A percentile compares a stretch with the other conserved stretches of the same genome.
Conservation (phyloP, 164 flowering plant species). For the Santalum album region DNA sequence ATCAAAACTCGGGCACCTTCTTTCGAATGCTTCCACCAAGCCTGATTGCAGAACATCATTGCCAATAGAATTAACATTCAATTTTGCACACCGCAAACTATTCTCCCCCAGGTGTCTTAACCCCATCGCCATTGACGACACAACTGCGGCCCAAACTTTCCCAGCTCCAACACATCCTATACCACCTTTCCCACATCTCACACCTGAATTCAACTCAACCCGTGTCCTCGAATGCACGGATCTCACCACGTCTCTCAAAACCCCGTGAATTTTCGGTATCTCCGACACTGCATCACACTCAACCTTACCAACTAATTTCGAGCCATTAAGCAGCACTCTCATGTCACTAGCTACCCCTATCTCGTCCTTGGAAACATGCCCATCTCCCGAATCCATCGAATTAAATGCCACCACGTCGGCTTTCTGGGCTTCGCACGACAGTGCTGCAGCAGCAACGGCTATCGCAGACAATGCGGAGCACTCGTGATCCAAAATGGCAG, state of each 20-base stretch:
- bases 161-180: slow-evolving; percentile 16
- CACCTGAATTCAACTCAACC: slow-evolving; percentile 44
- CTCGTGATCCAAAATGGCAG: slow-evolving; percentile 43
- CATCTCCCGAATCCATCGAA: slow-evolving; percentile 67
- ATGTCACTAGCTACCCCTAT: slow-evolving; percentile 66
- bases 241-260: slow-evolving; percentile 48
- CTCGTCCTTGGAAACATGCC: slow-evolving; percentile 47
- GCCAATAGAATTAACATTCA: slow-evolving; percentile 21
- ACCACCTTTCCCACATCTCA: slow-evolving; percentile 12
- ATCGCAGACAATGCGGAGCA: slow-evolving; percentile 28
- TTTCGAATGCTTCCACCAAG: slow-evolving; percentile 26
- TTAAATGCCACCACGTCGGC: slow-evolving; percentile 39
- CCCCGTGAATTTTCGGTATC: slow-evolving; percentile 52
- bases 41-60: slow-evolving; percentile 18
- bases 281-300: slow-evolving; percentile 26
- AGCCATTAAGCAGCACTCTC: slow-evolving; percentile 64
- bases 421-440: slow-evolving; percentile 63
- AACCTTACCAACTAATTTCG: slow-evolving; percentile 46
- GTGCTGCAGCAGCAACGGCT: slow-evolving; percentile 48
- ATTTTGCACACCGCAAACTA: slow-evolving; percentile 33
- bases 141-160: slow-evolving; percentile 18
- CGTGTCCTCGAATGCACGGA: slow-evolving; percentile 38
- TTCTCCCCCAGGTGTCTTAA: slow-evolving; percentile 37
- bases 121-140: slow-evolving; percentile 28
- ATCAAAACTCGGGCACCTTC: slow-evolving; percentile 20